Percentiles rank a stretch among this genome's conserved stretches.
These are phyloP conservation scores for Cyclotella choctawhatcheeana DNA, from an alignment of 108 stramenopile genomes.

Conservation along the genomic window DNA sequence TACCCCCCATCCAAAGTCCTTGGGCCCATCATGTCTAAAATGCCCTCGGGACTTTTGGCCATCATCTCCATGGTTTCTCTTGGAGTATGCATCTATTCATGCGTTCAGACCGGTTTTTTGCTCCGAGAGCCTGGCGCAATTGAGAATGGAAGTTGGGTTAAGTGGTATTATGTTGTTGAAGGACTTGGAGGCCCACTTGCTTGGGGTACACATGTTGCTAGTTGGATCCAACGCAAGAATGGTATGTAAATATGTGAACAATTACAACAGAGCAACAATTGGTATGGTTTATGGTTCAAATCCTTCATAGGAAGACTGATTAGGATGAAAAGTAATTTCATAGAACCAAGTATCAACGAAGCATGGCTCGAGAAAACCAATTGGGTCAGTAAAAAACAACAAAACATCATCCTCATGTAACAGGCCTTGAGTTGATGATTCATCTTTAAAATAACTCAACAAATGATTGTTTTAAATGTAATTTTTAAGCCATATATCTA, in stretches of 20 bases:
- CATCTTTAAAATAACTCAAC: constrained; percentile 26
- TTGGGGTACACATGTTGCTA: constrained; percentile 92
- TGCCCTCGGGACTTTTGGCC: constrained; percentile 88
- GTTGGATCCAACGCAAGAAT: constrained; percentile 95
- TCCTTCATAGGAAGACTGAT: background rate
- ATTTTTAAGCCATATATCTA: background rate
- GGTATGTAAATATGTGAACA: constrained; percentile 79
- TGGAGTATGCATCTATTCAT: constrained; percentile 70
- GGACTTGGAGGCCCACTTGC: constrained; percentile 87
- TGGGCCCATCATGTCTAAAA: constrained; percentile 94
- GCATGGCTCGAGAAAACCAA: no score
- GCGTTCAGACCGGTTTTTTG: constrained; percentile 66
- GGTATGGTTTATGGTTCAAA: background rate
- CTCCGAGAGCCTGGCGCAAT: constrained; percentile 87
- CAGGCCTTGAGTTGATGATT: constrained; percentile 12
- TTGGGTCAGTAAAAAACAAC: no score
- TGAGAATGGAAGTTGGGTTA: constrained; percentile 87
- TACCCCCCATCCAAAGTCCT: constrained; percentile 94
- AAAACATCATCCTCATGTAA: background rate
- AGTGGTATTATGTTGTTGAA: constrained; percentile 90
- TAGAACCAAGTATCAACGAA: no score
- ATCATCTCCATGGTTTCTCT: constrained; percentile 73
- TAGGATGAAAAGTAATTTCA: background rate
- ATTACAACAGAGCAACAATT: background rate
- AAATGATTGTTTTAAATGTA: constrained; percentile 16